Percentiles rank a stretch among this genome's conserved stretches.
These are phyloP conservation scores for Neodidymelliopsis sp. DNA, from an alignment of 2,329 filamentous ascomycete genomes.

Conservation along the genomic window DNA sequence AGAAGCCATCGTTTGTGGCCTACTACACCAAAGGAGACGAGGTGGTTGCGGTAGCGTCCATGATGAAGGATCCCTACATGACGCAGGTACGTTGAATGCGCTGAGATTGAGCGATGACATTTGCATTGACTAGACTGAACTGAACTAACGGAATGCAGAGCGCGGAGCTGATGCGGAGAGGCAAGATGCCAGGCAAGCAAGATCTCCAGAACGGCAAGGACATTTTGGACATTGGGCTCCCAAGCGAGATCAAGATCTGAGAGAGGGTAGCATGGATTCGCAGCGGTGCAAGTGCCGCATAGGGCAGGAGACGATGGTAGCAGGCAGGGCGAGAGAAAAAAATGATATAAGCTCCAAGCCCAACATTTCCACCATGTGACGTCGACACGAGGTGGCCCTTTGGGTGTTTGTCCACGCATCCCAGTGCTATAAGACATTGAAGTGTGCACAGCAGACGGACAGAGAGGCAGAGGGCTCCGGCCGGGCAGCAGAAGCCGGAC, in stretches of 20 bases:
- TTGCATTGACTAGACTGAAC: not conserved
- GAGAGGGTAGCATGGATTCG: conserved; percentile 3
- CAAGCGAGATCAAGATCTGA: conserved; percentile 56
- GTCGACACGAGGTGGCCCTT: conserved; percentile 22
- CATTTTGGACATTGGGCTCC: conserved; percentile 55
- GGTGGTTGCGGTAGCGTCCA: conserved; percentile 88
- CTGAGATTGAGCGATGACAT: not conserved
- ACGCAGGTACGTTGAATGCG: conserved; percentile 32
- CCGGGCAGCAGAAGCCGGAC: not conserved
- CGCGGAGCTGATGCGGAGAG: conserved; percentile 82
- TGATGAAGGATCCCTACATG: conserved; percentile 91
- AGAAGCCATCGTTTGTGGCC: conserved; percentile 80
- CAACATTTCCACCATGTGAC: conserved; percentile 24
- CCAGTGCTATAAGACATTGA: conserved; percentile 19
- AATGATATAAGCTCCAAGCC: conserved; percentile 16
- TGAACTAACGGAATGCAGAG: conserved; percentile 60
- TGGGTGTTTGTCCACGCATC: conserved; percentile 11
- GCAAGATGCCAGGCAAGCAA: conserved; percentile 83
- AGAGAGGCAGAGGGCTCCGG: not conserved
- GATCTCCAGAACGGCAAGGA: conserved; percentile 71
- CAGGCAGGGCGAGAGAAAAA: conserved; percentile 16
- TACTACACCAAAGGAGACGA: conserved; percentile 89
- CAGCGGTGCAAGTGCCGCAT: conserved; percentile 7
- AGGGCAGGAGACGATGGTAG: conserved; percentile 6
- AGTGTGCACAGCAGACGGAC: conserved; percentile 8